Evolutionary conservation across 345 rosid species (phyloP).

Genomic region (Gossypium thurberi): DNA sequence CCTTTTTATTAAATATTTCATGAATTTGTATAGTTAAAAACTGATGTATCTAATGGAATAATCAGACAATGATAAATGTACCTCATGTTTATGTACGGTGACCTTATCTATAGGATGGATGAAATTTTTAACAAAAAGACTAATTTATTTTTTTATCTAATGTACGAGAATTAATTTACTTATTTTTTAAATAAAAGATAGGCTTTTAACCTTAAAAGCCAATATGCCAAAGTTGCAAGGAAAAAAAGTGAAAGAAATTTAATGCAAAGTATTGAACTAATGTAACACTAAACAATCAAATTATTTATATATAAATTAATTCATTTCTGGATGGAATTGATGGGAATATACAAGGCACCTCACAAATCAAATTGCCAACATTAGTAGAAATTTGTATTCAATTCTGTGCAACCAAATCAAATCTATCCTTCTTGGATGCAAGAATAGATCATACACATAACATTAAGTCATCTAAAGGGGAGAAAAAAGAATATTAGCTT

Average conservation of each 20-base stretch:
- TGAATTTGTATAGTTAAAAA: too few relatives aligned
- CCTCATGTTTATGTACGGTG: too few relatives aligned
- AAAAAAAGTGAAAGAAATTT: too few relatives aligned
- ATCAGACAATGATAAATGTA: accelerated
- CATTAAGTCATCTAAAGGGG: constrained; percentile 16
- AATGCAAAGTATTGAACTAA: too few relatives aligned
- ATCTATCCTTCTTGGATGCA: constrained; percentile 19
- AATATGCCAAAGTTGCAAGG: neutral
- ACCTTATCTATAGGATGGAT: too few relatives aligned
- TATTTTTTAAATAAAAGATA: too few relatives aligned
- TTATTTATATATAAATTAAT: neutral
- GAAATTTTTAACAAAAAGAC: too few relatives aligned
- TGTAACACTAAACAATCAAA: neutral
- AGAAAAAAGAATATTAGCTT: neutral
- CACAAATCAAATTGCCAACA: constrained; percentile 19
- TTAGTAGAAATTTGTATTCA: constrained; percentile 20
- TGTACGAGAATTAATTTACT: too few relatives aligned
- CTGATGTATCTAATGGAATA: too few relatives aligned
- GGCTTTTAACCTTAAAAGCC: neutral
- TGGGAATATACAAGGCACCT: neutral
- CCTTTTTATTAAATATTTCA: too few relatives aligned
- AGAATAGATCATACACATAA: constrained; percentile 16
- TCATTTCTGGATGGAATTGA: constrained; percentile 8
- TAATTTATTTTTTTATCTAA: too few relatives aligned
- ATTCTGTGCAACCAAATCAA: constrained; percentile 19